Base-by-base conservation (phyloP, 257 asterid genomes). In the Cordia subcordata region DNA sequence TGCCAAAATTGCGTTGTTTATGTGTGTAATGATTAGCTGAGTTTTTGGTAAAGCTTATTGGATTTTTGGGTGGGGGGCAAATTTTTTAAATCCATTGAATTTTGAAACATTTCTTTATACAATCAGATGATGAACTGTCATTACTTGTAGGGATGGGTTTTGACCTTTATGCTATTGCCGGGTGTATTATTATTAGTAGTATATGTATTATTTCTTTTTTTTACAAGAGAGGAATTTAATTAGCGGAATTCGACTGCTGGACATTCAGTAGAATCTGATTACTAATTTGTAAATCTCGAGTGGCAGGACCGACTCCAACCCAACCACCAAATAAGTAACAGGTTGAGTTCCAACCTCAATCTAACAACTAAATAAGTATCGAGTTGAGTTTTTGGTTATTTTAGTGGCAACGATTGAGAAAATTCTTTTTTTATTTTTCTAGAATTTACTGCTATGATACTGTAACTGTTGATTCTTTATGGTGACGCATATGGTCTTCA, bases 21-120 rank as follows among this genome's bases (percentile, higher is more conserved):
- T 16, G 37, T 16, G 37, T 44, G 56, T 17, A 64, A 64, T 55
- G 56, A 64, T 64, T 64, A 21, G 53, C 42, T 68, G 19, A 42
- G 33, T 58, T 56, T 63, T 44, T 59, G 63, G 54, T 47, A 49
- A 60, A 35, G 39, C 15, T 10, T 21, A 9, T 40, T 8, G 57
- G 42, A 46, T 50, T 47, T 19, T 21, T n/a, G n/a, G n/a, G n/a
- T n/a, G n/a, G n/a, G 27, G 33, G 9, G 57, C 46, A 57, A 33
- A 27, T 5, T 5, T 5, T n/a, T 20, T 11, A 32, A 27, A 1
- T 6, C 35, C 35, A 27, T 27, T 27, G 35, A 14, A 10, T 8
- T 57, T 17, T 37, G 19, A 5, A n/a, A 13, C 20, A 1, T 17
- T 51, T 20, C 44, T 18, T 11, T 59, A 45, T 22, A 22, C 33